Conservation (phyloP, 192 early-diverging fungal species). For the Lunasporangiospora selenospora region DNA sequence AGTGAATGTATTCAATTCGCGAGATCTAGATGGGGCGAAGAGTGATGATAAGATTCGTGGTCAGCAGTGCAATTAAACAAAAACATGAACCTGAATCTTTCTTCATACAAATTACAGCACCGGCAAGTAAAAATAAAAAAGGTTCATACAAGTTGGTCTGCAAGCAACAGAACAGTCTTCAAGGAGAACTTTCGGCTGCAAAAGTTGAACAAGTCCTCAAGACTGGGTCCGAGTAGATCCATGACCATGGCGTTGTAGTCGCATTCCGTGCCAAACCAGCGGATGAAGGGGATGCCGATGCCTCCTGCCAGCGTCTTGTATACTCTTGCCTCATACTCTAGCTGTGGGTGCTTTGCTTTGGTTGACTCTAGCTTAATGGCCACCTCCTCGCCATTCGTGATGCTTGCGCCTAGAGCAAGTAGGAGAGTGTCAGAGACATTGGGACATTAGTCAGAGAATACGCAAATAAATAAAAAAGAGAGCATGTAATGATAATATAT, state of each 20-base stretch:
- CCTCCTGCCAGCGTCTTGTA: slow-evolving; percentile 95
- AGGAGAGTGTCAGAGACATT: no score
- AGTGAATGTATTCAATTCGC: slow-evolving; percentile 81
- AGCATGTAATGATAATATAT: no score
- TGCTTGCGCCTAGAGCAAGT: slow-evolving; percentile 57
- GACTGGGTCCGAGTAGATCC: slow-evolving; percentile 89
- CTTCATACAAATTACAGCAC: neutral
- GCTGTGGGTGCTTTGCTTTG: slow-evolving; percentile 94
- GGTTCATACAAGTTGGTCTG: slow-evolving; percentile 79
- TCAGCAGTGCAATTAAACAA: neutral
- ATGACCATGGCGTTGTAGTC: slow-evolving; percentile 90
- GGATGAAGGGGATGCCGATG: slow-evolving; percentile 88
- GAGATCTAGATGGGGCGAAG: slow-evolving; percentile 57
- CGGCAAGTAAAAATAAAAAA: neutral
- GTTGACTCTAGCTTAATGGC: slow-evolving; percentile 97
- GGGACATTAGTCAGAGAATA: no score
- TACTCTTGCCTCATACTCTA: slow-evolving; percentile 97
- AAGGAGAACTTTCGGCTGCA: slow-evolving; percentile 88
- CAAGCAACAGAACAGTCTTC: slow-evolving; percentile 86
- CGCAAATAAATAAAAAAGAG: no score
- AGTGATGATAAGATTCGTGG: neutral
- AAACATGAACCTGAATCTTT: neutral
- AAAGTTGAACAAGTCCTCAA: slow-evolving; percentile 91
- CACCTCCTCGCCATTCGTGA: slow-evolving; percentile 87
- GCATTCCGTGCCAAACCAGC: slow-evolving; percentile 83